Conservation (phyloP, 2,329 filamentous ascomycete genomes). For the Beauveria medogensis region DNA sequence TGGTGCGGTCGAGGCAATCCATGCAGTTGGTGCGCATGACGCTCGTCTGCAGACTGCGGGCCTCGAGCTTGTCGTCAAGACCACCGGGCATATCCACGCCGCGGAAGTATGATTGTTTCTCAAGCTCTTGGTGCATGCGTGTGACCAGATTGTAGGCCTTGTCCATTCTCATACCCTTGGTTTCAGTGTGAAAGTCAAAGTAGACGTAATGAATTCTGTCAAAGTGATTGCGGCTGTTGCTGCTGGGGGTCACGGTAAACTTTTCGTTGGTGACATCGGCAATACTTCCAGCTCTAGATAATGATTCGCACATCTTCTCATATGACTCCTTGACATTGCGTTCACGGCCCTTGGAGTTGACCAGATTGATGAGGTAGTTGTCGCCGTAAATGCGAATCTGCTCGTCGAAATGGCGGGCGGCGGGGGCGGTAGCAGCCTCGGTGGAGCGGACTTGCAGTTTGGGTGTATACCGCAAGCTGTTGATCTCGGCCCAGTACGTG, state of each 20-base stretch:
- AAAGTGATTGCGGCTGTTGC: constrained; percentile 51
- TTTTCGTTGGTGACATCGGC: constrained; percentile 69
- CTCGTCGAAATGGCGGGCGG: constrained; percentile 82
- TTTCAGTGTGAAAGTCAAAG: constrained; percentile 98
- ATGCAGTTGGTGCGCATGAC: constrained; percentile 98
- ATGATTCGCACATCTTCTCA: constrained; percentile 74
- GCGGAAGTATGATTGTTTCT: constrained; percentile 83
- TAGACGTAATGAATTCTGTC: constrained; percentile 93
- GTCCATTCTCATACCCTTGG: constrained; percentile 90
- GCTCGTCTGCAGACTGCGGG: constrained; percentile 72
- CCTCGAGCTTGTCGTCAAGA: constrained; percentile 63
- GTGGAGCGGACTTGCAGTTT: constrained; percentile 81
- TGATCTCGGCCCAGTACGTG: constrained; percentile 93
- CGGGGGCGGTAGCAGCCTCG: constrained; percentile 70
- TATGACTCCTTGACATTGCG: constrained; percentile 85
- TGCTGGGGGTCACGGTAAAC: constrained; percentile 66
- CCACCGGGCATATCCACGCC: constrained; percentile 76
- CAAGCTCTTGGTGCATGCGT: constrained; percentile 66
- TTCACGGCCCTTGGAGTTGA: constrained; percentile 93
- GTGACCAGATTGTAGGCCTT: constrained; percentile 82
- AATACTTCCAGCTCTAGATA: constrained; percentile 60
- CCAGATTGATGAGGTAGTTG: constrained; percentile 93
- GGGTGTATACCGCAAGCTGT: constrained; percentile 84
- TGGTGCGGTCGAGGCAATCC: constrained; percentile 97
- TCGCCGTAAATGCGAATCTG: constrained; percentile 92